These are phyloP conservation scores for Glycyrrhiza uralensis DNA, from an alignment of 306 rosid species.

Conservation along the genomic window DNA sequence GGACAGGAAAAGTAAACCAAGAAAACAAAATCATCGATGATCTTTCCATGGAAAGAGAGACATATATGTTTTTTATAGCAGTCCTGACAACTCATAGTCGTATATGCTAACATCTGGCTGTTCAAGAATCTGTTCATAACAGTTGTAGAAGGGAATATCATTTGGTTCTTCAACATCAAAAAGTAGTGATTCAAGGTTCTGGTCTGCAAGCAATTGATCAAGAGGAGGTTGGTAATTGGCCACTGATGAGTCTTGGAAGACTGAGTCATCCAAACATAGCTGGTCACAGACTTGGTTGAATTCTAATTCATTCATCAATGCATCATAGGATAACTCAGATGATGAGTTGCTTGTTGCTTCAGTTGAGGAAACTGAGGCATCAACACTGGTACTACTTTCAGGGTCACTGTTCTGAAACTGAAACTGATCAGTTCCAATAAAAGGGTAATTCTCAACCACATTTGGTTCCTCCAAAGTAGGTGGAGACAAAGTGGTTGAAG, in stretches of 20 bases:
- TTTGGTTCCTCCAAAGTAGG: slow-evolving; percentile 24
- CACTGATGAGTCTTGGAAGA: slow-evolving; percentile 22
- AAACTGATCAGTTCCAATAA: not conserved
- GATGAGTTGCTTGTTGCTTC: slow-evolving; percentile 22
- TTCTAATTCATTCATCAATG: slow-evolving; percentile 30
- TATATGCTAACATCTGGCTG: slow-evolving; percentile 43
- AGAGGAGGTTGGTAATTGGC: not conserved
- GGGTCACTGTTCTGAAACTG: not conserved
- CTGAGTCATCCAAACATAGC: slow-evolving; percentile 18
- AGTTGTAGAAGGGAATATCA: slow-evolving; percentile 21
- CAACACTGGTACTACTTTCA: slow-evolving; percentile 16
- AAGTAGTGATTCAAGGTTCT: slow-evolving; percentile 38
- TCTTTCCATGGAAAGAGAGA: not conserved
- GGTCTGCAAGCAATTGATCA: slow-evolving; percentile 17
- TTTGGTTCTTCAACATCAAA: slow-evolving; percentile 34
- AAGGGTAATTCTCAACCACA: not conserved
- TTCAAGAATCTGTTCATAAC: slow-evolving; percentile 28
- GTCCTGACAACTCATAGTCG: slow-evolving; percentile 44
- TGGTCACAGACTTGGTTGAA: slow-evolving; percentile 35
- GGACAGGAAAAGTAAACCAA: slow-evolving; percentile 13
- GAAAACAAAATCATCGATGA: slow-evolving; percentile 4
- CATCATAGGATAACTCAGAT: slow-evolving; percentile 21
- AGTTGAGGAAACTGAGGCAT: slow-evolving; percentile 9
- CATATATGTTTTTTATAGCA: slow-evolving; percentile 25
- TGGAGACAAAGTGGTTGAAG: slow-evolving; percentile 15